Conservation (phyloP, 129 eudicot species). For the Arctium minus region DNA sequence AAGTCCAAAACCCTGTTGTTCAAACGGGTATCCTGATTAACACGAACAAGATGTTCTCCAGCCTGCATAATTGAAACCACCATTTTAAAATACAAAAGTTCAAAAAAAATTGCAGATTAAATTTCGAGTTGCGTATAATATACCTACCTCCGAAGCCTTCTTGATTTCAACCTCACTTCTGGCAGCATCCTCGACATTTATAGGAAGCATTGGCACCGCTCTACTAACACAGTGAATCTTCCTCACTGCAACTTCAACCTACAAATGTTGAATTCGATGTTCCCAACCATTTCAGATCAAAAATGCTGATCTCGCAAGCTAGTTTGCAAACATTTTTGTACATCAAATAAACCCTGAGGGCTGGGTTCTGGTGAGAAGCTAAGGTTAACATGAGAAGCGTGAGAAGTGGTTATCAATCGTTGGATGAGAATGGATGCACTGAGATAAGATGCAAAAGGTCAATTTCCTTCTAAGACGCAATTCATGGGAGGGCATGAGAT, state of each 20-base stretch:
- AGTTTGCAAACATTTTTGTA: background rate
- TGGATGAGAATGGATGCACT: too few species aligned
- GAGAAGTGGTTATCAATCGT: too few species aligned
- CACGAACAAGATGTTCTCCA: conserved; percentile 79
- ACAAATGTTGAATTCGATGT: background rate
- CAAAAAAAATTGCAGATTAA: too few species aligned
- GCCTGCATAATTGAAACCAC: conserved; percentile 33
- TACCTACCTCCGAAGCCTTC: conserved; percentile 60
- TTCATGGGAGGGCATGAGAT: too few species aligned
- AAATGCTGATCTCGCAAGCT: background rate
- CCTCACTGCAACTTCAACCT: conserved; percentile 81
- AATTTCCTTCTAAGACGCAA: too few species aligned
- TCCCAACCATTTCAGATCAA: background rate
- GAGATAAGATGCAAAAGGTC: too few species aligned
- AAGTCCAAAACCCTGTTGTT: conserved; percentile 74
- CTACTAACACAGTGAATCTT: conserved; percentile 60
- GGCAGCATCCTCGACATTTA: conserved; percentile 85
- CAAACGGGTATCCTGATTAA: conserved; percentile 80
- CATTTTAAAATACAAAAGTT: background rate
- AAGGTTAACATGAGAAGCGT: too few species aligned
- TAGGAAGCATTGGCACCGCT: conserved; percentile 64
- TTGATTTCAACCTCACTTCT: conserved; percentile 81
- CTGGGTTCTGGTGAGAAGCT: too few species aligned
- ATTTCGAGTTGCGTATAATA: background rate
- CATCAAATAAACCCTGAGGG: too few species aligned